phyloP scores from a whole-genome alignment of 2,329 filamentous ascomycete genomes.

The Didymosphaeria variabile region DNA sequence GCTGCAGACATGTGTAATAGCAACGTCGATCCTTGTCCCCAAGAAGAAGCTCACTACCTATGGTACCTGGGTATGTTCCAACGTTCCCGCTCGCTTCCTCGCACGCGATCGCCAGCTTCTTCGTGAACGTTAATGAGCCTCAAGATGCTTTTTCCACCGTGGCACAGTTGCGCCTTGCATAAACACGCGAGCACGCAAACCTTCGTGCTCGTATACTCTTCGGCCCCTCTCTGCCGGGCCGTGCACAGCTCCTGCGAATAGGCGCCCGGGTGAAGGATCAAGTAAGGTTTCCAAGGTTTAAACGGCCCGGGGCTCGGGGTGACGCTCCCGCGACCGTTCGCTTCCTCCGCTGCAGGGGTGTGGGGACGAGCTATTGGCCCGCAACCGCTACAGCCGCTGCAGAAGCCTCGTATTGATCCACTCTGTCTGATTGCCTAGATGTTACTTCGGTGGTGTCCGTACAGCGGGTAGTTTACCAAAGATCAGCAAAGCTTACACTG shows the following conservation, averaged over 20 bases:
- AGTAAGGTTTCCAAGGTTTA: background rate
- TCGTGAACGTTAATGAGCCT: background rate
- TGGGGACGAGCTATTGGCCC: background rate
- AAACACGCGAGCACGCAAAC: constrained; percentile 1
- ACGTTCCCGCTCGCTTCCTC: background rate
- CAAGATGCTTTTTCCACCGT: background rate
- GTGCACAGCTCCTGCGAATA: background rate
- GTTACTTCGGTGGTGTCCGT: background rate
- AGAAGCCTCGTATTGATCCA: background rate
- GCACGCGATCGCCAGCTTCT: background rate
- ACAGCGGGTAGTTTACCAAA: background rate
- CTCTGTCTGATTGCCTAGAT: background rate
- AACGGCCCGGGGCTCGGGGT: constrained; percentile 2
- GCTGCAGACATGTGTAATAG: too few species aligned
- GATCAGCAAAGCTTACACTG: background rate
- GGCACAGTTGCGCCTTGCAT: background rate
- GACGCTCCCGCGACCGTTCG: background rate
- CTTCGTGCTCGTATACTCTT: background rate
- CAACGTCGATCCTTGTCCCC: too few species aligned
- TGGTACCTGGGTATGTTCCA: too few species aligned
- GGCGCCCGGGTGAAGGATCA: background rate
- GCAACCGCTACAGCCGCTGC: background rate
- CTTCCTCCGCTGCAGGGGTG: background rate
- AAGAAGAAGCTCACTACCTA: too few species aligned
- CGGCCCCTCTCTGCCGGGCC: background rate